Conservation (phyloP, 768 basidiomycete genomes). For the Lentinula guzmanii region DNA sequence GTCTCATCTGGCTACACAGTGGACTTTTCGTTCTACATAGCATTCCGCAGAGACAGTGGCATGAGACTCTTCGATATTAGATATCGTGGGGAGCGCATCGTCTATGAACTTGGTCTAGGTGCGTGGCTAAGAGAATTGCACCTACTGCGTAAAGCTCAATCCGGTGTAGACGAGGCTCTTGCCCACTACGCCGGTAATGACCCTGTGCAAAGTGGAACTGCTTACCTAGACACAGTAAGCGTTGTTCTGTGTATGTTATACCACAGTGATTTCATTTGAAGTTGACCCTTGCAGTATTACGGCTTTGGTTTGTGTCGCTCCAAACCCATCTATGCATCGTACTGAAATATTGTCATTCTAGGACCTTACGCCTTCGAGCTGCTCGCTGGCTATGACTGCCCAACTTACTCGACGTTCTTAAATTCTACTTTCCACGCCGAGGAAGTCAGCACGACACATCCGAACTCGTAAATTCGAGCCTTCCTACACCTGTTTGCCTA, state of each 20-base stretch:
- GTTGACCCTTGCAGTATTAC: not conserved
- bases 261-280: not conserved
- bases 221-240: conserved; percentile 35
- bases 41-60: conserved; percentile 51
- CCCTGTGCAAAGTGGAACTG: conserved; percentile 44
- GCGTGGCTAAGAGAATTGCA: not conserved
- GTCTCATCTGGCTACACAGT: not conserved
- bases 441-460: conserved; percentile 30
- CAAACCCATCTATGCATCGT: not conserved
- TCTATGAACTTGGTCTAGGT: conserved; percentile 37
- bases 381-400: conserved; percentile 51
- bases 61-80: conserved; percentile 36
- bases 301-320: conserved; percentile 11
- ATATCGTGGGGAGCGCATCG: conserved; percentile 34
- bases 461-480: conserved; percentile 15
- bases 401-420: conserved; percentile 44
- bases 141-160: not conserved
- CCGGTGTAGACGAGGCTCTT: not conserved
- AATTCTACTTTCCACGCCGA: conserved; percentile 42
- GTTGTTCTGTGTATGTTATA: not conserved
- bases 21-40: conserved; percentile 23
- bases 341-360: not conserved
- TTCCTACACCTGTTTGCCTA: not conserved
- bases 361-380: conserved; percentile 34
- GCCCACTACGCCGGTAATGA: conserved; percentile 36